Base-by-base conservation (phyloP, 192 early-diverging fungal species). In the Backusella tarrabulga region DNA sequence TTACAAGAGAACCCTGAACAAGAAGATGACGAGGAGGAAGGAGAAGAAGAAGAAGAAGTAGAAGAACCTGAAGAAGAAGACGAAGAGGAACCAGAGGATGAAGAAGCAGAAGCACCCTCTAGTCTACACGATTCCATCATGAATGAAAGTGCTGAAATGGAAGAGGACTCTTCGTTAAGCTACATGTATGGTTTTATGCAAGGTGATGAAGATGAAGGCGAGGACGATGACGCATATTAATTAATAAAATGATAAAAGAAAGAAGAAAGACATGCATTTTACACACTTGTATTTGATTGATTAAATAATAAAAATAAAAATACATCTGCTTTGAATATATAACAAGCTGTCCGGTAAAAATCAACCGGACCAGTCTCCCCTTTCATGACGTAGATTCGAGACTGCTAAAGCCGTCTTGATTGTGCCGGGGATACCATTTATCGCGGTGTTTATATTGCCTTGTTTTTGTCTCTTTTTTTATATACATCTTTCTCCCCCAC, bases 361-460 rank as follows among this genome's bases (percentile, higher is more conserved):
- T 17, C 17, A 17, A 15, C 67, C 34, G 32, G 34, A n/a, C 17
- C 35, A 34, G 14, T 6, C 17, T 40, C 40, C 21, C 41, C 14
- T 15, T 70, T 41, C 36, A 40, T 38, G 35, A 70, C 35, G 56
- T 23, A 40, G 34, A 35, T 70, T 70, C 34, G 38, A 41, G n/a
- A 41, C 68, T 40, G 34, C 36, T 70, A 41, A 70, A 36, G 34
- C 17, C 60, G 12, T 66, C 60, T 8, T 69, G 6, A 21, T 21
- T 40, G 38, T 35, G 68, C 38, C 35, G 38, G 35, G 68, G 34
- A 70, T 34, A n/a, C 68, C 34, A 69, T 36, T 35, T 40, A 67
- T 70, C 35, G 68, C 36, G 68, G 68, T 23, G 68, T 40, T 70
- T 35, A 68, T 36, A 34, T 35, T 70, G 40, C 68, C 68, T 70